Base-by-base conservation (phyloP, 495 filamentous ascomycete species). In the Daldinia loculata region DNA sequence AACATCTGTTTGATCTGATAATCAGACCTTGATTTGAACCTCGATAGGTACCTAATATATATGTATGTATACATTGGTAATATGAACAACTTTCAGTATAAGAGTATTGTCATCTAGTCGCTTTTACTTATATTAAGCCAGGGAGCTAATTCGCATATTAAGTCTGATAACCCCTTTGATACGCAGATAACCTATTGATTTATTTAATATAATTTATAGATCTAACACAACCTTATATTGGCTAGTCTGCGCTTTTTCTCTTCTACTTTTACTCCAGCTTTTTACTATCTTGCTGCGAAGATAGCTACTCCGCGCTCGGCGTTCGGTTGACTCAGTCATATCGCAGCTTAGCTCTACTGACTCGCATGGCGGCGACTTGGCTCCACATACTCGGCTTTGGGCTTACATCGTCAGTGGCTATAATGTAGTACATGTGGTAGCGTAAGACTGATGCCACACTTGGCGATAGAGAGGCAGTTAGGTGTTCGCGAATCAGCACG, bases 371-470 rank as follows among this genome's bases (percentile, higher is more conserved):
- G 55, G 45, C 38, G n/a, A 6, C 12, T 56, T 59, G 7, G 15
- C 34, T 17, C 56, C 61, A 61, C 61, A 30, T 29, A 41, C 22
- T 56, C 39, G 61, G 61, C 30, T 30, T 64, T 50, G 55, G 34
- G 38, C 52, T 65, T 26, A 41, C 26, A 43, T 30, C 15, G 53
- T 56, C 11, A 30, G 50, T 63, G 61, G 48, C 26, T 63, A 32
- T 38, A 62, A 29, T 24, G 19, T n/a, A 63, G n/a, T 30, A 29
- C 15, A 30, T 36, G 19, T n/a, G 55, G n/a, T 30, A n/a, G n/a
- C 29, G n/a, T 66, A 63, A 52, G 57, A 58, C 58, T 26, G 61
- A 60, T 61, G 29, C 67, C 14, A 64, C 36, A 59, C 55, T 56
- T 22, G 24, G 50, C 34, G 45, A 51, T 38, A 19, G 60, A 38